Conservation (phyloP, 2,329 filamentous ascomycete genomes). For the Cladosporium sp. region DNA sequence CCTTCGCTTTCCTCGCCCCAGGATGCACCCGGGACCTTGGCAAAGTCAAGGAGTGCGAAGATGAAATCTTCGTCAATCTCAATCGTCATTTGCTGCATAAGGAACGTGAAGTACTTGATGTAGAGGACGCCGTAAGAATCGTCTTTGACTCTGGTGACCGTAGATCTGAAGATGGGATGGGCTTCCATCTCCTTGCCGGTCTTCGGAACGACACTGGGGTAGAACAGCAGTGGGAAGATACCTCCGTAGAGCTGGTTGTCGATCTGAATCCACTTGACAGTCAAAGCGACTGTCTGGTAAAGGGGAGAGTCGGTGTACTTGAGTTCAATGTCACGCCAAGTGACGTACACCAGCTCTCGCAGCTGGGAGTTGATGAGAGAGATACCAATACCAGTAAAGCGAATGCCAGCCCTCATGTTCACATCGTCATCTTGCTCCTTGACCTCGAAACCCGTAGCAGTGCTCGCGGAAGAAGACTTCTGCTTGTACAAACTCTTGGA, state of each 20-base stretch:
- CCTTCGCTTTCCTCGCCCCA: slow-evolving; percentile 82
- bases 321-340: slow-evolving; percentile 82
- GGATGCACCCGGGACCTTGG: slow-evolving; percentile 82
- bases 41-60: slow-evolving; percentile 90
- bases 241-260: slow-evolving; percentile 98
- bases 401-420: slow-evolving; percentile 83
- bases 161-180: slow-evolving; percentile 88
- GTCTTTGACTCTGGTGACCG: slow-evolving; percentile 92
- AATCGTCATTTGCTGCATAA: slow-evolving; percentile 96
- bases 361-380: slow-evolving; percentile 90
- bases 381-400: slow-evolving; percentile 83
- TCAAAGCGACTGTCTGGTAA: slow-evolving; percentile 85
- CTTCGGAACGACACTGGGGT: slow-evolving; percentile 96
- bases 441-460: slow-evolving; percentile 77
- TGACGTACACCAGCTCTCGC: slow-evolving; percentile 88
- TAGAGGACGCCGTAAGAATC: slow-evolving; percentile 97
- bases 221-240: slow-evolving; percentile 94
- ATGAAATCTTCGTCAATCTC: slow-evolving; percentile 98
- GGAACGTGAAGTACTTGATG: slow-evolving; percentile 92
- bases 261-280: slow-evolving; percentile 98
- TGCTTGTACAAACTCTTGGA: slow-evolving; percentile 88
- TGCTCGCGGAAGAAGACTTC: slow-evolving; percentile 51
- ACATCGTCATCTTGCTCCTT: slow-evolving; percentile 85
- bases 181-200: slow-evolving; percentile 93
- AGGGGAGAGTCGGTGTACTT: slow-evolving; percentile 90